phyloP scores from a whole-genome alignment of 1,284 basidiomycete genomes.

The Polyporus tsugae region DNA sequence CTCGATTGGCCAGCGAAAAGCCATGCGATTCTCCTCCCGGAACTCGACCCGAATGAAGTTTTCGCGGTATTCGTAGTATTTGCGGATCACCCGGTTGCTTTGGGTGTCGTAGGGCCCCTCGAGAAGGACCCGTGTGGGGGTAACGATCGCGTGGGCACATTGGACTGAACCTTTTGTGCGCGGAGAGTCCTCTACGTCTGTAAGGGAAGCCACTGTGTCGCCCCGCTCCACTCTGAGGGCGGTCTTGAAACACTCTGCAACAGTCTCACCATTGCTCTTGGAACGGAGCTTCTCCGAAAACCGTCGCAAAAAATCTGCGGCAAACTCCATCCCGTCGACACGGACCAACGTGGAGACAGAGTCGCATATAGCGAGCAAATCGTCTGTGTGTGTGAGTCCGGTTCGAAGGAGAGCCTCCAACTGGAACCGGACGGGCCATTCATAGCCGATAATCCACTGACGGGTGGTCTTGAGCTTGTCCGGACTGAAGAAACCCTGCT shows the following conservation, averaged over 20 bases:
- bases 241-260: slow-evolving; percentile 57
- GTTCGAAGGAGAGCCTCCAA: slow-evolving; percentile 71
- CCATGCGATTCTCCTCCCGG: slow-evolving; percentile 75
- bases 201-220: slow-evolving; percentile 12
- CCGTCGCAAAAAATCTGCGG: slow-evolving; percentile 58
- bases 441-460: slow-evolving; percentile 50
- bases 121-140: slow-evolving; percentile 71
- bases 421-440: slow-evolving; percentile 74
- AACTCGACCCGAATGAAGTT: slow-evolving; percentile 82
- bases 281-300: slow-evolving; percentile 55
- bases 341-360: slow-evolving; percentile 50
- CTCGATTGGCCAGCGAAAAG: slow-evolving; percentile 70
- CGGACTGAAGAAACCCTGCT: slow-evolving; percentile 56
- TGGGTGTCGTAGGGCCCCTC: slow-evolving; percentile 78
- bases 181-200: slow-evolving; percentile 8
- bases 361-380: slow-evolving; percentile 52
- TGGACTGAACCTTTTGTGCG: slow-evolving; percentile 46
- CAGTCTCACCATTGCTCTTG: slow-evolving; percentile 51
- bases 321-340: slow-evolving; percentile 38
- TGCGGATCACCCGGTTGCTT: slow-evolving; percentile 69
- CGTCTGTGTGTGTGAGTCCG: slow-evolving; percentile 60
- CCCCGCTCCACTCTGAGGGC: slow-evolving; percentile 29
- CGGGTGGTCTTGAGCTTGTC: slow-evolving; percentile 55
- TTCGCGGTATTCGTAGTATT: slow-evolving; percentile 63
- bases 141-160: slow-evolving; percentile 73